Percentiles rank a stretch among this genome's conserved stretches.
These are phyloP conservation scores for Leccinum barrowsii DNA, from an alignment of 768 basidiomycete species.

Conservation along the genomic window DNA sequence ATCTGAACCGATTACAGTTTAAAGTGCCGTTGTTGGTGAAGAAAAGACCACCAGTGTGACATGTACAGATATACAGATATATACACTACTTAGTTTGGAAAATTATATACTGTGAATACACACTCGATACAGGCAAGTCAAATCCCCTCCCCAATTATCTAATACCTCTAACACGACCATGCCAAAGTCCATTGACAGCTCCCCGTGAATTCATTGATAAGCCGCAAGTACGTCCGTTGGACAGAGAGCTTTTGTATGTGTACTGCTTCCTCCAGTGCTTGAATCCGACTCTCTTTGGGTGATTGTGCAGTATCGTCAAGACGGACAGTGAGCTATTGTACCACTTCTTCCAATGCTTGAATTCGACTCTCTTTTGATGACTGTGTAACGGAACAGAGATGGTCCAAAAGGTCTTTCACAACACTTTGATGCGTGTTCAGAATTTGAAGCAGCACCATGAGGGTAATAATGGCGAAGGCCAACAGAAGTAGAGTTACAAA, in stretches of 20 bases:
- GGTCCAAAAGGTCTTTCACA: too few relatives aligned
- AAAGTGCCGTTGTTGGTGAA: too few relatives aligned
- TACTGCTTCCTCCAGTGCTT: not conserved
- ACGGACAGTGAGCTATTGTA: too few relatives aligned
- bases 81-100: too few relatives aligned
- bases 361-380: not conserved
- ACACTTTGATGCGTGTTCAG: too few relatives aligned
- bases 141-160: not conserved
- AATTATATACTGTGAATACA: not conserved
- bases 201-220: not conserved
- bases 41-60: not conserved
- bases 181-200: not conserved
- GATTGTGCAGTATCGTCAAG: not conserved
- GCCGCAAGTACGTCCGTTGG: not conserved
- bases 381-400: too few relatives aligned
- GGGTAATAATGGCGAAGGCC: too few relatives aligned
- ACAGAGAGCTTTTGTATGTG: too few relatives aligned
- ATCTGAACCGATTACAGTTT: too few relatives aligned
- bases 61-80: not conserved
- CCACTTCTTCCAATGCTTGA: too few relatives aligned
- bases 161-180: not conserved
- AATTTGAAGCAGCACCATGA: too few relatives aligned
- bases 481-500: too few relatives aligned
- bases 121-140: not conserved
- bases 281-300: not conserved